Percentiles rank a stretch among this genome's conserved stretches.
These are phyloP conservation scores for Collybia sp. DNA, from an alignment of 768 basidiomycete genomes.

Conservation along the genomic window DNA sequence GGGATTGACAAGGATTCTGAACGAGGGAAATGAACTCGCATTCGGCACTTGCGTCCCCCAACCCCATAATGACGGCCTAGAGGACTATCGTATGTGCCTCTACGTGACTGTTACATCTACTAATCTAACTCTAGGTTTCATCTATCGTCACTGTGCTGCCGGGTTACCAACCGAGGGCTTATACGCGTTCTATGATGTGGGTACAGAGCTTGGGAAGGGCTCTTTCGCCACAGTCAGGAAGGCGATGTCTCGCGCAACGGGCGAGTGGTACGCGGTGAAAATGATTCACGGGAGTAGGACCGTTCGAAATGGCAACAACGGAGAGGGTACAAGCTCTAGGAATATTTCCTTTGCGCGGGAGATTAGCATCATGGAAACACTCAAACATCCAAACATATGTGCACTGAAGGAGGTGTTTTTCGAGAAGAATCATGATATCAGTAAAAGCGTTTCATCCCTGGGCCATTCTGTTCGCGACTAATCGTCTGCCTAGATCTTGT, in stretches of 20 bases:
- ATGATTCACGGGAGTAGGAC: conserved; percentile 61
- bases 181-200: conserved; percentile 62
- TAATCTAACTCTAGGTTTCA: conserved; percentile 44
- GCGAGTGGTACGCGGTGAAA: conserved; percentile 83
- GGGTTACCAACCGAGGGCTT: conserved; percentile 47
- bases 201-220: conserved; percentile 78
- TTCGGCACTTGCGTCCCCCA: conserved; percentile 62
- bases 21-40: conserved; percentile 82
- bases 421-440: conserved; percentile 54
- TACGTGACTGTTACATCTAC: neutral
- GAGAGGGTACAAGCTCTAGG: conserved; percentile 14
- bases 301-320: conserved; percentile 22
- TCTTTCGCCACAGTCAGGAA: conserved; percentile 90
- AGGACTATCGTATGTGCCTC: conserved; percentile 68
- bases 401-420: conserved; percentile 73
- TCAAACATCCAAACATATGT: conserved; percentile 83
- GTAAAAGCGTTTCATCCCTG: conserved; percentile 29
- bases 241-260: conserved; percentile 67
- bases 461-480: conserved; percentile 14
- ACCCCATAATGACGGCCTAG: conserved; percentile 37
- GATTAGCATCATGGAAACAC: conserved; percentile 70
- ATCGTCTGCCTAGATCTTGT: conserved; percentile 58
- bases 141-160: conserved; percentile 62
- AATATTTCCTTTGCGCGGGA: conserved; percentile 54
- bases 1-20: conserved; percentile 48